Evolutionary conservation across 164 flowering plant species (phyloP).

Genomic region (Paratinospora sagittata): DNA sequence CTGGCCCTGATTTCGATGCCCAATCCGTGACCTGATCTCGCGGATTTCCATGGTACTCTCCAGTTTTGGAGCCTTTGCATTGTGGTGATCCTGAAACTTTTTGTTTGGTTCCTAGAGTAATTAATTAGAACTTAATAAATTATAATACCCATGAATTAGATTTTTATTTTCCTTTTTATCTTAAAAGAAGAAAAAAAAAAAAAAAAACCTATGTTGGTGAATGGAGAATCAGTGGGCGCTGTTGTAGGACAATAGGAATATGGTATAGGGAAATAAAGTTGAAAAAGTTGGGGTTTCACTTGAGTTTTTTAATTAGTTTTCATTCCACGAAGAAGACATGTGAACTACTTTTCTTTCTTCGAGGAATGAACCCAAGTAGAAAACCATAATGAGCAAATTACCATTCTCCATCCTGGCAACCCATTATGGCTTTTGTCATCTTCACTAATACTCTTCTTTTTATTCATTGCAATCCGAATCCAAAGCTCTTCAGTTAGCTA

Average conservation of each 20-base stretch:
- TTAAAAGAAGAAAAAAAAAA: too few species aligned
- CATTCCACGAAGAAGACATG: neutral
- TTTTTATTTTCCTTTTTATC: too few species aligned
- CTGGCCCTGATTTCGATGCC: neutral
- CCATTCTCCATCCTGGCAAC: too few species aligned
- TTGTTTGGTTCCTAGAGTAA: neutral
- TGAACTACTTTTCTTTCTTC: neutral
- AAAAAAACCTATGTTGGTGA: too few species aligned
- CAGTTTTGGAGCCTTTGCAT: neutral
- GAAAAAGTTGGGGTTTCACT: neutral
- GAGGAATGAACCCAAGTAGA: neutral
- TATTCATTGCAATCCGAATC: too few species aligned
- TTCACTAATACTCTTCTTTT: too few species aligned
- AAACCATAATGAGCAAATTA: neutral
- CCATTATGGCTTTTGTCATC: too few species aligned
- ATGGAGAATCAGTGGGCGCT: neutral
- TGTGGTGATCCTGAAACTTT: neutral
- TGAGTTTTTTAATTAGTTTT: neutral
- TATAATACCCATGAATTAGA: neutral
- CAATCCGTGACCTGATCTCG: neutral
- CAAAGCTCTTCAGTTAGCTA: too few species aligned
- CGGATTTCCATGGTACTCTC: neutral
- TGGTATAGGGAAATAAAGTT: neutral
- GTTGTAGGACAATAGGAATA: neutral
- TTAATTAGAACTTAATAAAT: neutral